Evolutionary conservation across 192 early-diverging fungal species (phyloP).

Genomic region (Chytriomyces sp.): DNA sequence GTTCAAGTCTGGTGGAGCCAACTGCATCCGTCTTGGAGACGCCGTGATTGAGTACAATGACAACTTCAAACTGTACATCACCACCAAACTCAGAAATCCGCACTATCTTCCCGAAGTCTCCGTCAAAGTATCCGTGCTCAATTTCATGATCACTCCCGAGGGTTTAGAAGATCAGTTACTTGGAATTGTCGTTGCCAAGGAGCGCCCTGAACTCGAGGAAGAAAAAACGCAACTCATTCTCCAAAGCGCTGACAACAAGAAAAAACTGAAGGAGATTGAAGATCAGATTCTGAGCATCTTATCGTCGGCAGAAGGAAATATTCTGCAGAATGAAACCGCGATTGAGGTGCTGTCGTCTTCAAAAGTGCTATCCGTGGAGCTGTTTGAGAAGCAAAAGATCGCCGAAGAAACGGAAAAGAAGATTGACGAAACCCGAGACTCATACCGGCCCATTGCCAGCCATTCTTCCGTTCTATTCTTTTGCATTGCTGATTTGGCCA

Average conservation of each 20-base stretch:
- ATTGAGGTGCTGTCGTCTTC: slow-evolving; percentile 67
- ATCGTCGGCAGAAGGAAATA: slow-evolving; percentile 68
- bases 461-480: slow-evolving; percentile 67
- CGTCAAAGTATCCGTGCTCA: slow-evolving; percentile 69
- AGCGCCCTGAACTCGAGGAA: slow-evolving; percentile 69
- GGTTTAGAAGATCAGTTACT: slow-evolving; percentile 70
- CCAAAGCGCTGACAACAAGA: slow-evolving; percentile 67
- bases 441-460: slow-evolving; percentile 70
- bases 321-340: slow-evolving; percentile 69
- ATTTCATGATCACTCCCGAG: slow-evolving; percentile 76
- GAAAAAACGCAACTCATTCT: slow-evolving; percentile 71
- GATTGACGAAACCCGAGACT: slow-evolving; percentile 71
- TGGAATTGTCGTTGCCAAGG: slow-evolving; percentile 67
- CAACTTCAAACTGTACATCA: slow-evolving; percentile 66
- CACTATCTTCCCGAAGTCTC: slow-evolving; percentile 68
- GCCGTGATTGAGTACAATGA: slow-evolving; percentile 67
- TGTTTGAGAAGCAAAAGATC: slow-evolving; percentile 71
- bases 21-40: slow-evolving; percentile 65
- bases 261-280: slow-evolving; percentile 69
- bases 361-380: slow-evolving; percentile 63
- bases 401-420: slow-evolving; percentile 71
- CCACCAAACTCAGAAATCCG: slow-evolving; percentile 69
- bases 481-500: slow-evolving; percentile 70
- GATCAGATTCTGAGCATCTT: slow-evolving; percentile 68
- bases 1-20: slow-evolving; percentile 66